A percentile compares a stretch with the other conserved stretches of the same genome.
Conservation (phyloP, 495 filamentous ascomycete genomes). For the Aspergillus nanangensis region DNA sequence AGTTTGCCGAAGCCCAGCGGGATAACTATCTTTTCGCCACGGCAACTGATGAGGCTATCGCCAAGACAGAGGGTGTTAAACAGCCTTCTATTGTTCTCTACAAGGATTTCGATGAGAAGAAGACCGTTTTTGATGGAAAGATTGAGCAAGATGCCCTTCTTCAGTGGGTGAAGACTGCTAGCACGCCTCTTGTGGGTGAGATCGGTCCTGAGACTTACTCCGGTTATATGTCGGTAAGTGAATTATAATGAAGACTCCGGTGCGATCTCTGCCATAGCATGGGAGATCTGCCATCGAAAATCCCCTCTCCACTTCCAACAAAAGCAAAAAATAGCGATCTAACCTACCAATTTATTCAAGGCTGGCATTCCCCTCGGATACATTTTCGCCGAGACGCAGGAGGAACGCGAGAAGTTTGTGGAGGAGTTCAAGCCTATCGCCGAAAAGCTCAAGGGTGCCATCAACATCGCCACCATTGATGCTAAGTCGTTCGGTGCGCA, state of each 20-base stretch:
- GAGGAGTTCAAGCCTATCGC: conserved; percentile 53
- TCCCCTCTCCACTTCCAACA: no score
- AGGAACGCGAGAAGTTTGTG: conserved; percentile 79
- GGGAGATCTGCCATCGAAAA: no score
- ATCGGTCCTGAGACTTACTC: conserved; percentile 97
- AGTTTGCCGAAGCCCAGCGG: conserved; percentile 76
- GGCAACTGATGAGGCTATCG: conserved; percentile 74
- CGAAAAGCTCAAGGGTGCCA: conserved; percentile 63
- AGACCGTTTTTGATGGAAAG: conserved; percentile 73
- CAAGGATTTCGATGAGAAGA: conserved; percentile 98
- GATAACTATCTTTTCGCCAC: conserved; percentile 92
- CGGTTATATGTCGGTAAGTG: conserved; percentile 82
- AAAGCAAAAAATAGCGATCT: conserved; percentile 1
- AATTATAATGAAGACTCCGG: no score
- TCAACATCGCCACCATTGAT: conserved; percentile 98
- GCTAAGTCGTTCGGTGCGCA: conserved; percentile 93
- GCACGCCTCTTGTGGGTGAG: conserved; percentile 91
- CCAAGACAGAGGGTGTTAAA: conserved; percentile 83
- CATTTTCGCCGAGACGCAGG: conserved; percentile 91
- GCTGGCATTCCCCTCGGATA: conserved; percentile 92
- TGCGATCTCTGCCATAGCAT: no score
- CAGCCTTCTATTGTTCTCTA: conserved; percentile 88
- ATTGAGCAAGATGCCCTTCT: conserved; percentile 74
- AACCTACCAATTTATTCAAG: conserved; percentile 26
- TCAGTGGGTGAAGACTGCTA: conserved; percentile 75